Base-by-base conservation (phyloP, 441 rosid species). In the Rhodomyrtus psidioides region DNA sequence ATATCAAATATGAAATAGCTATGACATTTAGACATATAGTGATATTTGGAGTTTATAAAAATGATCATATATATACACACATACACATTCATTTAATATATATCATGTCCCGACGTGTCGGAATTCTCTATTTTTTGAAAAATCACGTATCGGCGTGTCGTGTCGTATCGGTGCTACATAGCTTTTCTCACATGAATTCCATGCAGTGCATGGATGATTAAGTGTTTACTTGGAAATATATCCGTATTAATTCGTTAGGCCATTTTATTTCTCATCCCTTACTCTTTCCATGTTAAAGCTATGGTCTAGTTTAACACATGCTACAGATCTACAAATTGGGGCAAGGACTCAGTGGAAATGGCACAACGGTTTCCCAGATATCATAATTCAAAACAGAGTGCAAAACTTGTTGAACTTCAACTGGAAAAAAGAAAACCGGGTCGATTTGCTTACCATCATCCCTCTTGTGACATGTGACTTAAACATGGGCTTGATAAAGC, bases 381-480 rank as follows among this genome's bases (percentile, higher is more conserved):
- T 30, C 24, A 60, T 15, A 7, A 0, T 28, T 62, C 4, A 19
- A 62, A 62, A 34, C 9, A 62, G 44, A 62, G 44, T 62, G 75
- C 24, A 3, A 30, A 62, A 42, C 8, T 6, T 42, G 46, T 42
- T 42, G 7, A 7, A 42, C 46, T 42, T 42, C 46, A 42, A 42
- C 8, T 42, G 46, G 46, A 6, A 46, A 8, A 12, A 10, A n/a
- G n/a, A 24, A 83, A 6, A 6, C 46, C 46, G 23, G 24, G 75
- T 82, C 58, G 10, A 55, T 34, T 82, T 13, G 58, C 83, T 79
- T 87, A 92, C 93, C 59, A 90, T 91, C 93, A 92, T 92, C 70
- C 94, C 92, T 83, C 91, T 93, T 6, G 91, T 92, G 49, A 92
- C 94, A 86, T 91, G 94, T n/a, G 94, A 92, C 82, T 90, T 92